Evolutionary conservation across 495 filamentous ascomycete species (phyloP), one percentile per base, ranked within the genome.

Genomic region (Talaromyces ruber): DNA sequence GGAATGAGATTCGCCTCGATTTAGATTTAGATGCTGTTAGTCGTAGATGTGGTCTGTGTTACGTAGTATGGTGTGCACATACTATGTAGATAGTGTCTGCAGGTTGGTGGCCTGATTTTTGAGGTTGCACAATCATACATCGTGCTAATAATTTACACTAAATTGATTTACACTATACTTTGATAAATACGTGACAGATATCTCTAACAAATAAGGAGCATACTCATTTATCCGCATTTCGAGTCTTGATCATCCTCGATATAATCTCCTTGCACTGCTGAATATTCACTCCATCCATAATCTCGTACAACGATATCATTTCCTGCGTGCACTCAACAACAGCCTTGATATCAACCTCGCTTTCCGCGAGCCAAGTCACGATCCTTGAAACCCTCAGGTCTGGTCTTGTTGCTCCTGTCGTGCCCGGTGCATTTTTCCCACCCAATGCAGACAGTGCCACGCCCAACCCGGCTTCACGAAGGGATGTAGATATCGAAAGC

Each of bases 251-350:
- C 76, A 93, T 92, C 47, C 91, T 81, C 24, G 83, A 86, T 65
- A 98, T 86, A 63, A 89, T 80, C 62, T 90, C 88, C 70, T 86
- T 89, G 67, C 85, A 89, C 18, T 76, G 76, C 73, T 94, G 93
- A 67, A 98, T 93, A 64, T 86, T 90, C 67, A 93, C 97, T 66
- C 85, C 81, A 70, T 98, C 94, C 80, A 92, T 91, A 32, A 91
- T 82, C 72, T 96, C 92, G 74, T 98, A 98, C 63, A 98, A 82
- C 4, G 92, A 95, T 47, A 98, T 91, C 58, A 98, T 82, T 76
- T 98, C 95, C 74, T 98, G 94, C 0, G 90, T 92, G 72, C 89
- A 93, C 68, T 98, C 93, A 51, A 97, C 88, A 68, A 97, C 87
- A 22, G 86, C 91, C 73, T 90, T 90, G 70, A 98, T 90, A 70